Base-by-base conservation (phyloP, 2,329 filamentous ascomycete genomes). In the Paecilomyces sp. region DNA sequence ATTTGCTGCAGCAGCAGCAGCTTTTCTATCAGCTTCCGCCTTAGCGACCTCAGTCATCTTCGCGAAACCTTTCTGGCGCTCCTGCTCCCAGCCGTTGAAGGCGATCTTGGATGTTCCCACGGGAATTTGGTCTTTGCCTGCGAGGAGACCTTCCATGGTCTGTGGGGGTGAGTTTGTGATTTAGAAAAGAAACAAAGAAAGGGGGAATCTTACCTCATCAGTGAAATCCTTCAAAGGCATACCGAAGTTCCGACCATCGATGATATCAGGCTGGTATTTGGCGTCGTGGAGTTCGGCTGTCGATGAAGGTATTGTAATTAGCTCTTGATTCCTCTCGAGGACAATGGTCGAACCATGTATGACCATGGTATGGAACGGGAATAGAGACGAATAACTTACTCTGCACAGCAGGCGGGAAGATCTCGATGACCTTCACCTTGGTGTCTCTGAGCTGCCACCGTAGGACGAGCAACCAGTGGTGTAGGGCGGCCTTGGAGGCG, bases 331-430 rank as follows among this genome's bases (percentile, higher is more conserved):
- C 25, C 6, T 28, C 25, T 6, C n/a, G n/a, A n/a, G n/a, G n/a
- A n/a, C n/a, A n/a, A n/a, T n/a, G n/a, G n/a, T n/a, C n/a, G n/a
- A n/a, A n/a, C n/a, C n/a, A n/a, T n/a, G n/a, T n/a, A n/a, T n/a
- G n/a, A n/a, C n/a, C n/a, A n/a, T n/a, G n/a, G n/a, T n/a, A n/a
- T n/a, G n/a, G 25, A 28, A 28, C 2, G 3, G 25, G 25, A 25
- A 28, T 28, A 22, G 13, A 15, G n/a, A 3, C 22, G 28, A 12
- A 13, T 25, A 22, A 30, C 51, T 53, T 53, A 53, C 51, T 85
- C 70, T 84, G 82, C 36, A 84, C 82, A 0, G 81, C 80, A 0
- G 82, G 83, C 3, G 82, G 82, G 58, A 79, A 81, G 9, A 85
- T 73, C 67, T 84, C 82, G 41, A 84, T 71, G n/a, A 84, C 76